Evolutionary conservation across 352 stramenopile genomes (phyloP).

Genomic region (Globisporangium middletonii): DNA sequence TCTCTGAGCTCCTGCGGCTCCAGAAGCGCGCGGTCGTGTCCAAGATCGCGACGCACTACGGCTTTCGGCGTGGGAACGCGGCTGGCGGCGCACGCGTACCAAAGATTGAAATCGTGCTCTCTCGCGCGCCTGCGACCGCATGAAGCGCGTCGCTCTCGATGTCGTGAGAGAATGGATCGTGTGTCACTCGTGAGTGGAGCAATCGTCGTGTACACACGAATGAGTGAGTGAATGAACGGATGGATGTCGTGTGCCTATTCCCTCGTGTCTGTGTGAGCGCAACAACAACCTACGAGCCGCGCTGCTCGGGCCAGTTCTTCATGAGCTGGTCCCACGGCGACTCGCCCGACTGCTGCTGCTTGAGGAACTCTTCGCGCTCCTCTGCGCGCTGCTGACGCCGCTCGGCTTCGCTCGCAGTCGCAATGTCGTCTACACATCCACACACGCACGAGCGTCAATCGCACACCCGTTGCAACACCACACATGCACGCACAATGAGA

Average conservation of each 20-base stretch:
- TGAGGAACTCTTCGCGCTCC: slow-evolving; percentile 39
- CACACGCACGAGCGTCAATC: neutral
- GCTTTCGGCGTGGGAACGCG: slow-evolving; percentile 45
- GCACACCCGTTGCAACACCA: neutral
- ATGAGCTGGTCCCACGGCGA: slow-evolving; percentile 6
- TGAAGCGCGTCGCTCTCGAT: slow-evolving; percentile 6
- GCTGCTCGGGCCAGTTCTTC: slow-evolving; percentile 5
- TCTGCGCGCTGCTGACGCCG: slow-evolving; percentile 55
- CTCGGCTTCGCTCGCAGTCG: slow-evolving; percentile 71
- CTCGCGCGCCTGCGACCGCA: slow-evolving; percentile 28
- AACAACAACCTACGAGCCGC: neutral
- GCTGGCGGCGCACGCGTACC: slow-evolving; percentile 53
- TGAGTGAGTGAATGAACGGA: too few relatives aligned
- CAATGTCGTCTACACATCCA: slow-evolving; percentile 65
- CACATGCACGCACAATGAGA: neutral
- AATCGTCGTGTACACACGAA: too few relatives aligned
- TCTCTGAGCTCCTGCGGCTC: slow-evolving; percentile 58
- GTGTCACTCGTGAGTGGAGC: neutral
- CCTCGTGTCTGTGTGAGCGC: neutral
- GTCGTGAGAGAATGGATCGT: too few relatives aligned
- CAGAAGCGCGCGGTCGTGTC: slow-evolving; percentile 47
- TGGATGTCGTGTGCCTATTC: neutral
- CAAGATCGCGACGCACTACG: slow-evolving; percentile 72
- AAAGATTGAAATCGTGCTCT: slow-evolving; percentile 63
- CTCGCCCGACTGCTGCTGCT: slow-evolving; percentile 1